A percentile compares a stretch with the other conserved stretches of the same genome.
Evolutionary conservation across 2,329 filamentous ascomycete genomes (phyloP).

Genomic region (Talaromyces sp.): DNA sequence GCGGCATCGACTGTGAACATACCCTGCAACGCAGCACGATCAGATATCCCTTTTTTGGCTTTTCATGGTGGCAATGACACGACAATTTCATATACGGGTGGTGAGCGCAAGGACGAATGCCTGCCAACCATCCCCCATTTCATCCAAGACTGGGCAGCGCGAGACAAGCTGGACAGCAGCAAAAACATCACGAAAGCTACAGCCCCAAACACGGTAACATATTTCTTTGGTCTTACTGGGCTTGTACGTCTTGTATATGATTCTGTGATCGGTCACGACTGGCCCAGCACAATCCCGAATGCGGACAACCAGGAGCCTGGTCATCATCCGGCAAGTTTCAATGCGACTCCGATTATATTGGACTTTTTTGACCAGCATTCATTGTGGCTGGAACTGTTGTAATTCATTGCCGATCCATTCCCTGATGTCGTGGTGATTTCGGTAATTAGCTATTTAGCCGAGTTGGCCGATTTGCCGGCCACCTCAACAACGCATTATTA

Average conservation of each 20-base stretch:
- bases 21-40: constrained; percentile 22
- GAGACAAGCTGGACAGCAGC: constrained; percentile 18
- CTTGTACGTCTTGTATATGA: constrained; percentile 11
- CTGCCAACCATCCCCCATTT: constrained; percentile 18
- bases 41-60: constrained; percentile 36
- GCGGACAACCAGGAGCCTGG: constrained; percentile 9
- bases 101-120: constrained; percentile 14
- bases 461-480: neutral
- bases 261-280: constrained; percentile 17
- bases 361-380: constrained; percentile 14
- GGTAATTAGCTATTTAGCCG: neutral
- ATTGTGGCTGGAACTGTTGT: neutral
- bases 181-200: constrained; percentile 6
- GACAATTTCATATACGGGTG: constrained; percentile 37
- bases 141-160: constrained; percentile 16
- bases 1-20: constrained; percentile 12
- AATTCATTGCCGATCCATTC: neutral
- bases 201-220: constrained; percentile 6
- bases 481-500: neutral
- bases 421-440: neutral
- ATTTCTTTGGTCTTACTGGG: constrained; percentile 8
- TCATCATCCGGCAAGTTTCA: constrained; percentile 12
- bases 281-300: constrained; percentile 17
- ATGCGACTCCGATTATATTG: constrained; percentile 17
- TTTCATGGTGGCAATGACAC: constrained; percentile 39